phyloP scores from a whole-genome alignment of 192 early-diverging fungal species.

The Entomortierella parvispora region DNA sequence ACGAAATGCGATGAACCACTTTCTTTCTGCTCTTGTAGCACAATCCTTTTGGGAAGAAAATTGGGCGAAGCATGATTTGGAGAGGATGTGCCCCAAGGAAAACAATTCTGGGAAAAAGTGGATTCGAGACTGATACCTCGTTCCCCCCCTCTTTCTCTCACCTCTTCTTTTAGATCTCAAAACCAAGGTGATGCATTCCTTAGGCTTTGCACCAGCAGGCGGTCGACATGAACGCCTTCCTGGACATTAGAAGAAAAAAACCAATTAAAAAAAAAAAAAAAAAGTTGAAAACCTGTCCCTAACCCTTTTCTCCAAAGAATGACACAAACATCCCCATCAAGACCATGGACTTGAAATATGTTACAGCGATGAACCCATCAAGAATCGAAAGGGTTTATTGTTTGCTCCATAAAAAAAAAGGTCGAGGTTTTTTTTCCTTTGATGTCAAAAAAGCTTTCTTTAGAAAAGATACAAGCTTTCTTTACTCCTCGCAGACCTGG shows the following conservation, averaged over 20 bases:
- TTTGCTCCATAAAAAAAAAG: not conserved
- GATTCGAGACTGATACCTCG: too few relatives aligned
- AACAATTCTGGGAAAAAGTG: too few relatives aligned
- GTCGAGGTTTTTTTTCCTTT: too few relatives aligned
- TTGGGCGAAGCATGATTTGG: too few relatives aligned
- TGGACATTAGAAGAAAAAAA: slow-evolving; percentile 14
- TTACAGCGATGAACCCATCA: not conserved
- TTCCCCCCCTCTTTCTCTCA: not conserved
- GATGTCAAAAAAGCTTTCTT: too few relatives aligned
- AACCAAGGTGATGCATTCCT: slow-evolving; percentile 18
- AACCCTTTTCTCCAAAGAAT: not conserved
- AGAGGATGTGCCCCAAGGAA: not conserved
- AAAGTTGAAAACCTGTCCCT: not conserved
- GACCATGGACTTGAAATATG: too few relatives aligned
- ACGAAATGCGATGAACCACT: not conserved
- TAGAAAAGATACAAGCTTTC: too few relatives aligned
- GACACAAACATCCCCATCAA: too few relatives aligned
- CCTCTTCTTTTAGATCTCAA: slow-evolving; percentile 13
- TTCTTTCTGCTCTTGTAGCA: too few relatives aligned
- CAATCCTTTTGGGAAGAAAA: too few relatives aligned
- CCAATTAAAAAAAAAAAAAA: slow-evolving; percentile 7
- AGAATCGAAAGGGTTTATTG: not conserved
- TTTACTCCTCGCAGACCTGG: slow-evolving; percentile 44
- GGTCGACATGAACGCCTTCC: slow-evolving; percentile 43
- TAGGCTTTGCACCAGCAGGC: slow-evolving; percentile 31